Base-by-base conservation (phyloP, 2,329 filamentous ascomycete genomes). In the Mycogone perniciosa region DNA sequence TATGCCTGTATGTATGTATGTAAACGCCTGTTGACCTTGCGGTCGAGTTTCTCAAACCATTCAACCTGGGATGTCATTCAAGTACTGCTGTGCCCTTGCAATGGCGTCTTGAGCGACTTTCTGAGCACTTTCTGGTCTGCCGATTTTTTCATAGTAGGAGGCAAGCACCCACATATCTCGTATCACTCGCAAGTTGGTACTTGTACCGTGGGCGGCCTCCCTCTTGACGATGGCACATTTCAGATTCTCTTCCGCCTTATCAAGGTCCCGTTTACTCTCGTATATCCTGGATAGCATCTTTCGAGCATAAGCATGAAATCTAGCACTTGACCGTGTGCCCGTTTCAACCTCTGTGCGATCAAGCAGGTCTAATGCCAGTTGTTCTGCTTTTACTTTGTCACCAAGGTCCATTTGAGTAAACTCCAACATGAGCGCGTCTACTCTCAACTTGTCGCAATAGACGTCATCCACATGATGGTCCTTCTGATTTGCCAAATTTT, bases 131-230 rank as follows among this genome's bases (percentile, higher is more conserved):
- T 60, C 58, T 29, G 53, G 52, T 44, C 59, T 62, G 5, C 65
- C 66, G 26, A 61, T 58, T 46, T 60, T 62, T 44, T 66, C 57
- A 40, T 63, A 67, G 50, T 69, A 64, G 3, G 57, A 61, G 13
- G 66, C 65, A 6, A 69, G 61, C 54, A 69, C 67, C 67, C 67
- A 69, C 63, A 69, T 66, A 54, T 69, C 67, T 39, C 67, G 61
- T 40, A 69, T 66, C 30, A 69, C 67, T 30, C 67, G 63, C 54
- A 69, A 41, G 43, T 69, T 62, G 42, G 61, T 64, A 42, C 59
- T 58, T 9, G 63, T 61, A 26, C 67, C 67, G 42, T 69, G 67
- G 2, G 67, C 67, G 6, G 60, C 58, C 58, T 68, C 67, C 37
- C 67, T 62, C 56, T 64, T 69, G 38, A 53, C 54, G 11, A 69